A percentile compares a stretch with the other conserved stretches of the same genome.
phyloP scores from a whole-genome alignment of 306 rosid species.

The Dicorynia guianensis region DNA sequence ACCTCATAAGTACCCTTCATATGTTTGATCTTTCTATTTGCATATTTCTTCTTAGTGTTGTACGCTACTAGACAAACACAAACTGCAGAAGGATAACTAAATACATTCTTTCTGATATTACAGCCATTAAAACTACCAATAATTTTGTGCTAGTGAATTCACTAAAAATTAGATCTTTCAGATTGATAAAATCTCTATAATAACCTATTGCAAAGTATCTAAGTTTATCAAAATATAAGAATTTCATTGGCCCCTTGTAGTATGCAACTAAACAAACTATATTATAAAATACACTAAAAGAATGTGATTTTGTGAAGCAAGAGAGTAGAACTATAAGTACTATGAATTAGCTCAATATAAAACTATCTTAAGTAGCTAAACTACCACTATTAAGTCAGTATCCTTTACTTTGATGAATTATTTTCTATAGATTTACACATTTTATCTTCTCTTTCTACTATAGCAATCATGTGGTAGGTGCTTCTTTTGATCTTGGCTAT shows the following conservation, averaged over 20 bases:
- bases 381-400: no score
- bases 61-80: neutral
- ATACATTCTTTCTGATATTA: neutral
- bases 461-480: no score
- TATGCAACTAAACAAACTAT: neutral
- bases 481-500: no score
- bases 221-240: neutral
- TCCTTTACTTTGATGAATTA: no score
- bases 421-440: no score
- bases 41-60: no score
- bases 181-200: neutral
- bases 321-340: neutral
- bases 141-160: neutral
- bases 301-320: neutral
- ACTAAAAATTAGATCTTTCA: neutral
- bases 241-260: neutral
- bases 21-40: slow-evolving; percentile 24
- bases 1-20: slow-evolving; percentile 37
- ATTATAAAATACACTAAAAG: neutral
- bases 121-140: neutral
- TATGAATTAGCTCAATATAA: neutral
- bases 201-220: neutral
- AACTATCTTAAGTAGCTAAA: neutral
- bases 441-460: no score
- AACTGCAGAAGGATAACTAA: neutral